Evolutionary conservation across 2,329 filamentous ascomycete species (phyloP), one percentile per base, ranked within the genome.

Genomic region (Verticillium dahliae): DNA sequence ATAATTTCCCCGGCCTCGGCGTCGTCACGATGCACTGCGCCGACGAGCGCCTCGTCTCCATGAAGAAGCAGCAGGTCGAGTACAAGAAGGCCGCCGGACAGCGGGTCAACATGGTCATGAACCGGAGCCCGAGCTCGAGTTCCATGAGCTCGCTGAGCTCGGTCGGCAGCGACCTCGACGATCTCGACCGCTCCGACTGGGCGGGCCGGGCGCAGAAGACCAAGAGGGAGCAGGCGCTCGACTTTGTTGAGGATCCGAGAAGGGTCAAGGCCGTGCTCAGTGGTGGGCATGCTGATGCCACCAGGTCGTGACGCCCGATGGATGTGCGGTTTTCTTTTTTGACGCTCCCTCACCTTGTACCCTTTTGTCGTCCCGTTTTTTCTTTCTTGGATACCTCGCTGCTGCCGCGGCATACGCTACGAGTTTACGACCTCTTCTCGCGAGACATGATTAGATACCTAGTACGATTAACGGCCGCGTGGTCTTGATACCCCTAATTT

Each of bases 11-110:
- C 0, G 92, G 91, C 0, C 77, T 98, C 1, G 86, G 89, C 59
- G 80, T 97, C 56, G 80, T 87, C 0, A 86, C 86, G 0, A 84
- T 94, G 67, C 89, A 92, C 70, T 96, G 91, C 76, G 91, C 92
- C 61, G 90, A 91, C 10, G 83, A 93, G 63, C 80, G 85, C 66
- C 88, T 96, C 75, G 76, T 81, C 54, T 80, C 85, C 63, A 83
- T 96, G 79, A 97, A 97, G 79, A 77, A 87, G 52, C 83, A 87
- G 63, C 93, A 97, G 76, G 79, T 85, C 33, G 84, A 88, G 62
- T 76, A 82, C 66, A 97, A 95, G 83, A 90, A 90, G 80, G 78
- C 78, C 50, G 80, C 84, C 68, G 83, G 84, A 35, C 68, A 70
- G 9, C 72, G 77, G 62, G 67, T 87, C 38, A 75, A 80, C 61